A percentile compares a stretch with the other conserved stretches of the same genome.
phyloP scores from a whole-genome alignment of 2,329 filamentous ascomycete species.

The Nemania sp. region DNA sequence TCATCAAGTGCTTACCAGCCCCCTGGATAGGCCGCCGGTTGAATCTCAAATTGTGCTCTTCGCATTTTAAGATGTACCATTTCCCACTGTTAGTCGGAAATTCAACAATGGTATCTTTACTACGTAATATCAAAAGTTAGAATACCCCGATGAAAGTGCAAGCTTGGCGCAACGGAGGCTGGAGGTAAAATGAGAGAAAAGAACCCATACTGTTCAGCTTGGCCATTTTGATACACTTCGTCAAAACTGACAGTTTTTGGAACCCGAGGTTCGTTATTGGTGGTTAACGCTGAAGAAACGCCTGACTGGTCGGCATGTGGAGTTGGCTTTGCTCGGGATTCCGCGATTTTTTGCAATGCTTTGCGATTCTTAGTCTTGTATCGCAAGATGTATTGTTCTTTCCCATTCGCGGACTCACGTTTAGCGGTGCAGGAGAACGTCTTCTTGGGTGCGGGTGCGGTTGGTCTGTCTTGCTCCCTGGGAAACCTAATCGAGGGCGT shows the following conservation, averaged over 20 bases:
- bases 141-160: background rate
- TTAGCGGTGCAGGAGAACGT: slow-evolving; percentile 23
- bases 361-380: slow-evolving; percentile 30
- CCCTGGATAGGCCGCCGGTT: slow-evolving; percentile 42
- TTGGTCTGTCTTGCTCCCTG: background rate
- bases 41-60: slow-evolving; percentile 46
- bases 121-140: slow-evolving; percentile 6
- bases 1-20: slow-evolving; percentile 46
- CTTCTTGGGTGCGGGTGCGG: background rate
- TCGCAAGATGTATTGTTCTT: slow-evolving; percentile 27
- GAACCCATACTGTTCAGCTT: slow-evolving; percentile 33
- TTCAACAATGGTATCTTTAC: slow-evolving; percentile 34
- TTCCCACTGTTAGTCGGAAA: slow-evolving; percentile 41
- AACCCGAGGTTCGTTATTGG: slow-evolving; percentile 3
- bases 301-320: slow-evolving; percentile 18
- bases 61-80: slow-evolving; percentile 48
- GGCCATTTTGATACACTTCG: slow-evolving; percentile 43
- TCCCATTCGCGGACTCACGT: slow-evolving; percentile 23
- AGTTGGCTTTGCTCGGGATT: slow-evolving; percentile 15
- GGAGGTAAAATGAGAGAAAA: background rate
- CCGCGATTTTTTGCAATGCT: slow-evolving; percentile 2
- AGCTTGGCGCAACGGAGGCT: background rate
- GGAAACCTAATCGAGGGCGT: background rate
- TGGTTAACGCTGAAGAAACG: slow-evolving; percentile 3
- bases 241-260: slow-evolving; percentile 42